Percentiles rank a stretch among this genome's conserved stretches.
phyloP scores from a whole-genome alignment of 371 early-diverging fungal species.

The Mortierella sp. region DNA sequence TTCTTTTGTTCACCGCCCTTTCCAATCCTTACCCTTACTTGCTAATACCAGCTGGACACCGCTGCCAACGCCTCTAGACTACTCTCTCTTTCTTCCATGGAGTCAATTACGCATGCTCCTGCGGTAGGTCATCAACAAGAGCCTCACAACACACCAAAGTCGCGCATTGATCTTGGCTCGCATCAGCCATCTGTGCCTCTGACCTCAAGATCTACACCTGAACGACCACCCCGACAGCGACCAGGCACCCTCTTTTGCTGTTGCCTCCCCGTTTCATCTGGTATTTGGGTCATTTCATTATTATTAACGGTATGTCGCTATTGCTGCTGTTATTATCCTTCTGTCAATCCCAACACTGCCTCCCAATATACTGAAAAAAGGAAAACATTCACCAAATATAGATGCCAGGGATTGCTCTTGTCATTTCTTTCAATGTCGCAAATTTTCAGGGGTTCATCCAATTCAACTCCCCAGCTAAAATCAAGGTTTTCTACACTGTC shows the following conservation, averaged over 20 bases:
- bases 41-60: too few species aligned
- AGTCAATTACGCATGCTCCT: not conserved
- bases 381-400: not conserved
- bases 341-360: not conserved
- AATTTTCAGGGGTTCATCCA: slow-evolving; percentile 12
- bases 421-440: slow-evolving; percentile 32
- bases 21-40: too few species aligned
- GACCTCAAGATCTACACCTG: not conserved
- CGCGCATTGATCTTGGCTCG: not conserved
- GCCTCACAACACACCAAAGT: not conserved
- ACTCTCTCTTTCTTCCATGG: not conserved
- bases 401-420: slow-evolving; percentile 42
- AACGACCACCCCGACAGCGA: not conserved
- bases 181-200: not conserved
- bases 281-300: not conserved
- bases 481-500: slow-evolving; percentile 33
- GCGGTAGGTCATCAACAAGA: not conserved
- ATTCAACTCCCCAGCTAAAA: slow-evolving; percentile 27
- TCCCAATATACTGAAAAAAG: not conserved
- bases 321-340: not conserved
- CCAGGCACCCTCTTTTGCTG: slow-evolving; percentile 4
- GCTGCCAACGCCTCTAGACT: too few species aligned
- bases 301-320: not conserved
- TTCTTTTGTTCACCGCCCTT: too few species aligned
- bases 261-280: slow-evolving; percentile 11